phyloP scores from a whole-genome alignment of 2,329 filamentous ascomycete species.

The Penicillium sclerotigenum region DNA sequence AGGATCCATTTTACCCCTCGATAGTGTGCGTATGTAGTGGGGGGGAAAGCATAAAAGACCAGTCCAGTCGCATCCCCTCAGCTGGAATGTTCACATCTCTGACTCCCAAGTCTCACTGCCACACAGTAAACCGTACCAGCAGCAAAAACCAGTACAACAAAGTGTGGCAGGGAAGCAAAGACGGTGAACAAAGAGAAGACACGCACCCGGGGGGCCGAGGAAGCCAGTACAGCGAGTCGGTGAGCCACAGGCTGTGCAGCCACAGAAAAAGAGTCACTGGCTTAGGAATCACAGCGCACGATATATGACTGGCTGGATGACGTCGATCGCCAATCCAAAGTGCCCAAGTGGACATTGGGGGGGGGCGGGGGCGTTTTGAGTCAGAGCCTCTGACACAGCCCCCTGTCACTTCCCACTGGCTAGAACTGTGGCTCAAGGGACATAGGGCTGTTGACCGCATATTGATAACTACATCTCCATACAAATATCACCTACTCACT shows the following conservation, averaged over 20 bases:
- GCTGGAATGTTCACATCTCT: background rate
- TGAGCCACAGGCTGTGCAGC: constrained; percentile 3
- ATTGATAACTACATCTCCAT: background rate
- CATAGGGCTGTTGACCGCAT: background rate
- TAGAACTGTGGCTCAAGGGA: background rate
- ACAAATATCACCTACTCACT: background rate
- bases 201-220: background rate
- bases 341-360: background rate
- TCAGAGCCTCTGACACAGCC: constrained; percentile 1
- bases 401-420: background rate
- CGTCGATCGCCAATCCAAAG: background rate
- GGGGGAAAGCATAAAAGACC: background rate
- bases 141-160: background rate
- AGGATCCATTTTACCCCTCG: constrained; percentile 2
- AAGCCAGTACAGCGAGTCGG: background rate
- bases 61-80: background rate
- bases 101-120: background rate
- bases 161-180: background rate
- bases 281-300: background rate
- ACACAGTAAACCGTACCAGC: background rate
- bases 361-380: constrained; percentile 3
- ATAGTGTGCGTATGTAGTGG: background rate
- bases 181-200: background rate
- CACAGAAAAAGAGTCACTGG: background rate
- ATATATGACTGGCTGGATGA: background rate